These are phyloP conservation scores for Hemisphaericaspora subhashii DNA, from an alignment of 1,139 yeast genomes.

Conservation along the genomic window DNA sequence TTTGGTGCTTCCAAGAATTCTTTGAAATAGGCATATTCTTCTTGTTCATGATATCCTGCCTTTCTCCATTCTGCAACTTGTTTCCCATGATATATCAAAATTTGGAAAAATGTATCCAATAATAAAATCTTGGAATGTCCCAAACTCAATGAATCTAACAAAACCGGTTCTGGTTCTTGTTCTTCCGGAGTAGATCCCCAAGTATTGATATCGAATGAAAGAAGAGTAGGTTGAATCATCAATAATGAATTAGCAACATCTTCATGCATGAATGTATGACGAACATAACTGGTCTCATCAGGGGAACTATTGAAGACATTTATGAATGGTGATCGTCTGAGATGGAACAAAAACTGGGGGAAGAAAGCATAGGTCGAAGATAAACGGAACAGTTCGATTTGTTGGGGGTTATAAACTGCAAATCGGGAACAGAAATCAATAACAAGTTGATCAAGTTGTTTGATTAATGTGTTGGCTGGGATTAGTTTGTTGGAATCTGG, in stretches of 20 bases:
- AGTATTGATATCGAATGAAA: slow-evolving; percentile 61
- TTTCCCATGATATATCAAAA: slow-evolving; percentile 68
- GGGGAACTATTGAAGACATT: slow-evolving; percentile 78
- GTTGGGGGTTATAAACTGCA: slow-evolving; percentile 83
- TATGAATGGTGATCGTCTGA: slow-evolving; percentile 68
- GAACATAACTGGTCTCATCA: slow-evolving; percentile 70
- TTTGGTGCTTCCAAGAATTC: slow-evolving; percentile 66
- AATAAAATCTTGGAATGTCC: slow-evolving; percentile 60
- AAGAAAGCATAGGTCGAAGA: slow-evolving; percentile 74
- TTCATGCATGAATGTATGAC: slow-evolving; percentile 67
- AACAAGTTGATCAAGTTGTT: slow-evolving; percentile 85
- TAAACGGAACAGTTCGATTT: slow-evolving; percentile 71
- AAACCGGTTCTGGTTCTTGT: slow-evolving; percentile 55
- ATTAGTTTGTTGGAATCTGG: slow-evolving; percentile 14
- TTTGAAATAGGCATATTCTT: slow-evolving; percentile 62
- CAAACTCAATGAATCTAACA: slow-evolving; percentile 67
- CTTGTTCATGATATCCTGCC: slow-evolving; percentile 64
- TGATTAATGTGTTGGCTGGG: slow-evolving; percentile 46
- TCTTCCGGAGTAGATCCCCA: slow-evolving; percentile 46
- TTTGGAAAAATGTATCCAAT: slow-evolving; percentile 71
- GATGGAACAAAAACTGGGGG: slow-evolving; percentile 74
- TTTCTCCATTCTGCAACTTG: slow-evolving; percentile 70
- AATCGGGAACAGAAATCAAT: slow-evolving; percentile 84
- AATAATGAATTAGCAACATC: slow-evolving; percentile 64
- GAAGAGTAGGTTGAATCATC: slow-evolving; percentile 76